Conservation (phyloP, 495 filamentous ascomycete genomes). For the Barbatosphaeria neglecta region DNA sequence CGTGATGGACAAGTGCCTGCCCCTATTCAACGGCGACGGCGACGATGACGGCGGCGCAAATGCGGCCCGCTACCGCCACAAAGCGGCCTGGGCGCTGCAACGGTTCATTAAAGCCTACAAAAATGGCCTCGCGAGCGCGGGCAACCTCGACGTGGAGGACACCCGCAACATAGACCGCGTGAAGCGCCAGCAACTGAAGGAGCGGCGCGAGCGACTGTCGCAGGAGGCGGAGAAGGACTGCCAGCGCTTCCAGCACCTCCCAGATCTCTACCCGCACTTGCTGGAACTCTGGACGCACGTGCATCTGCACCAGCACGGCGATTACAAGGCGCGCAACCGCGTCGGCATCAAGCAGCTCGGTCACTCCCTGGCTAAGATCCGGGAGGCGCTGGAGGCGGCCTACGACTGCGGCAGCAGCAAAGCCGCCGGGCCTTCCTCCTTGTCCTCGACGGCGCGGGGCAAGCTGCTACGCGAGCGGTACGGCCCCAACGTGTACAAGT, state of each 20-base stretch:
- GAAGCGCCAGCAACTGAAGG: neutral
- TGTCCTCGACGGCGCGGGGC: slow-evolving; percentile 1
- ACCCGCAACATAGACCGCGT: neutral
- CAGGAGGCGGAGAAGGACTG: neutral
- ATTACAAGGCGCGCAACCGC: slow-evolving; percentile 1
- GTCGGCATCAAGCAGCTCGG: slow-evolving; percentile 10
- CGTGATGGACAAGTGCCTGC: neutral
- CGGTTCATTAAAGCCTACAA: slow-evolving; percentile 4
- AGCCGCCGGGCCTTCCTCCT: neutral
- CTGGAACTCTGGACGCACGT: slow-evolving; percentile 13
- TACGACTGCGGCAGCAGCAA: neutral
- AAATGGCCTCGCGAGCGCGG: neutral
- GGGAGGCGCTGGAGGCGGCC: slow-evolving; percentile 12
- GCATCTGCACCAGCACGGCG: slow-evolving; percentile 4
- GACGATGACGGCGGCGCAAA: neutral
- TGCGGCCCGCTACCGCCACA: neutral
- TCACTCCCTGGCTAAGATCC: slow-evolving; percentile 10
- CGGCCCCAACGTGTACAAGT: slow-evolving; percentile 27
- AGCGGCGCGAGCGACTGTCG: neutral
- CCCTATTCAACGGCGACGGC: neutral
- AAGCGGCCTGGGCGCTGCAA: neutral
- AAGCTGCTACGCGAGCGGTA: slow-evolving; percentile 20
- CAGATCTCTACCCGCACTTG: slow-evolving; percentile 8
- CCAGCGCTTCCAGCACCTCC: neutral
- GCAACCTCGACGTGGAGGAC: neutral